Evolutionary conservation across 148 eudicot species (phyloP).

Genomic region (Chenopodium suecicum): DNA sequence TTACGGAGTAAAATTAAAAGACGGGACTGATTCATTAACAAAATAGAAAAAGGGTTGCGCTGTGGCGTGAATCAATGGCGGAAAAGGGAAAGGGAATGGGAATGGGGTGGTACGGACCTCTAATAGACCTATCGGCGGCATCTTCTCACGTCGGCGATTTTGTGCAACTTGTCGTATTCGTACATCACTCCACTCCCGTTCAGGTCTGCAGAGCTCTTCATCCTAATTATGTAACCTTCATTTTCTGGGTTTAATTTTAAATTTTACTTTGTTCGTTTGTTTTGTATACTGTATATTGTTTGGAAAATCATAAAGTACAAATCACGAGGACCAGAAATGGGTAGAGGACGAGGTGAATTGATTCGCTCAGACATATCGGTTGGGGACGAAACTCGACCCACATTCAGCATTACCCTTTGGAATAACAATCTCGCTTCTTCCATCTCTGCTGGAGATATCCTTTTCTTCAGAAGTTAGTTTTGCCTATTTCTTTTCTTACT

Average conservation of each 20-base stretch:
- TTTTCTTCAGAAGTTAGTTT: conserved; percentile 41
- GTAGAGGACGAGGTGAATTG: conserved; percentile 37
- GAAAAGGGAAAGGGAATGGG: conserved; percentile 10
- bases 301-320: no score
- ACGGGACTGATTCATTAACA: no score
- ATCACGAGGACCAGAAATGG: conserved; percentile 18
- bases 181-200: conserved; percentile 61
- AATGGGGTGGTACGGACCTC: conserved; percentile 81
- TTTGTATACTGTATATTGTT: no score
- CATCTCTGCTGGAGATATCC: conserved; percentile 49
- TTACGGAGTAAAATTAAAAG: no score
- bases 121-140: conserved; percentile 66
- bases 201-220: conserved; percentile 36
- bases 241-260: no score
- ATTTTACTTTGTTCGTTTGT: no score
- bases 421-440: conserved; percentile 53
- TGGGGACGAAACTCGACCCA: conserved; percentile 74
- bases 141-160: conserved; percentile 59
- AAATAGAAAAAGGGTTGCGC: no score
- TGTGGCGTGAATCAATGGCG: no score
- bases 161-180: conserved; percentile 71
- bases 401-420: conserved; percentile 73
- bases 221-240: no score
- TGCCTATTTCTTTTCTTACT: neutral
- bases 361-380: conserved; percentile 74